Evolutionary conservation across 179 eudicot species (phyloP), one percentile per base, ranked within the genome.

Genomic region (Beta corolliflora): DNA sequence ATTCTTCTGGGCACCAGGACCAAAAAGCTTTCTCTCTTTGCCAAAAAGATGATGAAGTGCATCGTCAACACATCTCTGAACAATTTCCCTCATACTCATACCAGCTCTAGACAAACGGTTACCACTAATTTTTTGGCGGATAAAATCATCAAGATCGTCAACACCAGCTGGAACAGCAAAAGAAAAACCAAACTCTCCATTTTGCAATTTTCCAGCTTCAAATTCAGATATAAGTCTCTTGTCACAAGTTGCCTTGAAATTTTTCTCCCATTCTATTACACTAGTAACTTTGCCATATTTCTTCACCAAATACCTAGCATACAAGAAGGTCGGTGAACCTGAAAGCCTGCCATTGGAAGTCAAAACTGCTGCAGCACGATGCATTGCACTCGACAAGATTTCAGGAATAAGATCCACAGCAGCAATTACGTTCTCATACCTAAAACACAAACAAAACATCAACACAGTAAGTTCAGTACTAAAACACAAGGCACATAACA

Each of bases 331-430:
- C 46, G 92, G 89, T 25, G 98, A 94, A 84, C 93, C 92, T 19
- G 97, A 91, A 78, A 90, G 88, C 84, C 91, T 90, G 70, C 97
- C 94, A 76, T 86, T 94, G 31, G 99, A 91, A 65, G 92, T 86
- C 86, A 94, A 74, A 71, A 90, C 77, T 69, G 87, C 73, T 21
- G 93, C 84, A 77, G 89, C 89, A 80, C 99, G 98, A 83, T 79
- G 85, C 95, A 91, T 97, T 71, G 91, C 80, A 64, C 95, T 91
- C 48, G 97, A 92, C 83, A 97, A 89, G 64, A 91, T 86, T 87
- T 94, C 98, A 67, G 99, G 97, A 84, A 97, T 79, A 78, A 97
- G 97, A 86, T 94, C 98, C 70, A 88, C 91, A 15, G 97, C 94
- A 80, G 86, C 94, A 67, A 97, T 89, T 58, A 93, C 83, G 85